A percentile compares a stretch with the other conserved stretches of the same genome.
Conservation (phyloP, 129 eudicot genomes). For the Daucus carota region DNA sequence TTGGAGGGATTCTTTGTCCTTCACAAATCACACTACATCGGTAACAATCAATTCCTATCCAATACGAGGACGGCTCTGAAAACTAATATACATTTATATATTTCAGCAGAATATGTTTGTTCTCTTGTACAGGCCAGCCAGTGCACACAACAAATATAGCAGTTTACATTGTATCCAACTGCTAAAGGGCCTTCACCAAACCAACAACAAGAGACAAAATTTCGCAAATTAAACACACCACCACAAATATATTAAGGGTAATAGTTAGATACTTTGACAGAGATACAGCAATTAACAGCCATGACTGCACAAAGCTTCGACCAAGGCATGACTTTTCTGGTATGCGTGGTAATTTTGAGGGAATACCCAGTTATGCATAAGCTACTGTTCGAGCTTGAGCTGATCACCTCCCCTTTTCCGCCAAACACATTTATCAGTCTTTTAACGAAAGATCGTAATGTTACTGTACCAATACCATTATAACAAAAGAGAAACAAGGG, state of each 20-base stretch:
- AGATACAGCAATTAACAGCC: background rate
- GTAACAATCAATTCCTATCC: conserved; percentile 2
- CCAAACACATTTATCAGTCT: background rate
- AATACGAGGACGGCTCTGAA: conserved; percentile 6
- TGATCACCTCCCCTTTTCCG: background rate
- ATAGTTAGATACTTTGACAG: background rate
- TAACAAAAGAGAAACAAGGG: background rate
- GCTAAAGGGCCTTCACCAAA: background rate
- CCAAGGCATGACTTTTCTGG: too few species aligned
- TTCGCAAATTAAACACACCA: background rate
- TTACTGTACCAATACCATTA: background rate
- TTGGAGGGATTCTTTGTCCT: background rate
- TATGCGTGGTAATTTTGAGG: background rate
- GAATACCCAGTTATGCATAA: background rate
- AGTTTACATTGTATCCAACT: background rate
- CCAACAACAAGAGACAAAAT: background rate
- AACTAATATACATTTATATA: background rate
- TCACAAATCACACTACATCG: background rate
- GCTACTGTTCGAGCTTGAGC: background rate
- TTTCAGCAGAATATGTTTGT: background rate
- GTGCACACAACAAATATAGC: background rate
- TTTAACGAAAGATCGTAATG: background rate
- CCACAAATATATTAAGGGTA: background rate
- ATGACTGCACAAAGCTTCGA: too few species aligned
- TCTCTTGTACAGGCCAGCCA: conserved; percentile 8